Conservation (phyloP, 2,329 filamentous ascomycete genomes). For the Pseudogymnoascus sp. region DNA sequence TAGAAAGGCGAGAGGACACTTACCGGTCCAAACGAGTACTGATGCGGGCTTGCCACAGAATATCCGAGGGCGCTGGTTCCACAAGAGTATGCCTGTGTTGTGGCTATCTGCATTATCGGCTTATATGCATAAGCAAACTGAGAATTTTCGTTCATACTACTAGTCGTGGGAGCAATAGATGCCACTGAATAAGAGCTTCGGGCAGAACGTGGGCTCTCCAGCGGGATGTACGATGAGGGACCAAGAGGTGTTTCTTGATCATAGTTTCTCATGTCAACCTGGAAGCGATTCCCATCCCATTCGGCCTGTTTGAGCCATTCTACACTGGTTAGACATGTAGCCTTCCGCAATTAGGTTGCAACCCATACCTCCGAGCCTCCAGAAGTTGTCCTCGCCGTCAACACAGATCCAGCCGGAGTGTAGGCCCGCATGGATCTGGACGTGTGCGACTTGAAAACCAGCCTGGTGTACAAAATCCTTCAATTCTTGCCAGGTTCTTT, state of each 20-base stretch:
- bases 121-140: conserved; percentile 4
- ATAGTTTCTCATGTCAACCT: conserved; percentile 6
- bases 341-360: background rate
- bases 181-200: background rate
- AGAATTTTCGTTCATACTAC: conserved; percentile 4
- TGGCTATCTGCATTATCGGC: conserved; percentile 6
- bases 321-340: background rate
- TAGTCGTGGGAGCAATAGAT: background rate
- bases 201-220: background rate
- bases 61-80: background rate
- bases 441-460: conserved; percentile 4
- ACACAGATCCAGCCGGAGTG: conserved; percentile 6
- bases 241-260: background rate
- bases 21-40: conserved; percentile 2
- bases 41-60: background rate
- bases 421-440: conserved; percentile 3
- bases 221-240: background rate
- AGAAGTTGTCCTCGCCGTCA: background rate
- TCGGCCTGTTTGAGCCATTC: conserved; percentile 5
- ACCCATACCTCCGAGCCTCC: conserved; percentile 2
- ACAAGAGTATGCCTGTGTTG: conserved; percentile 1
- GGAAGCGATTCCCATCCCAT: background rate
- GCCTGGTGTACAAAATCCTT: conserved; percentile 7
- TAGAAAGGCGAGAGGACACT: background rate
- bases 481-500: conserved; percentile 6